These are phyloP conservation scores for Dalechampia spathulata DNA, from an alignment of 441 rosid species.

Conservation along the genomic window DNA sequence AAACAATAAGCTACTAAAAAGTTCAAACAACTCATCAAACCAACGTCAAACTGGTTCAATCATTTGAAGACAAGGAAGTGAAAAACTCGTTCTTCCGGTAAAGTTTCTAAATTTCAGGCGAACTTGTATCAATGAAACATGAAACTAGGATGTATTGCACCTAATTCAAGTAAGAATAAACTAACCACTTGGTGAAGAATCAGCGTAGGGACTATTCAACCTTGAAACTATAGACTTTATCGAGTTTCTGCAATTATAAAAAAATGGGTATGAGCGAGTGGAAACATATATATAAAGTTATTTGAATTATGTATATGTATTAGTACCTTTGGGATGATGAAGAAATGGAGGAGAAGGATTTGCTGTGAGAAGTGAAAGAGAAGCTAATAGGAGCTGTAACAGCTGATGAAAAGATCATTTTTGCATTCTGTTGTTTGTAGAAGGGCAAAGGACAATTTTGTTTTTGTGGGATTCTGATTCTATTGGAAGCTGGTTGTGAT, in stretches of 20 bases:
- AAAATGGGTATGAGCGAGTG: not conserved
- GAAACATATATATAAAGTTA: not conserved
- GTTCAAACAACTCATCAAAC: not conserved
- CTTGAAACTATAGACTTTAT: constrained; percentile 34
- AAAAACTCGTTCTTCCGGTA: not conserved
- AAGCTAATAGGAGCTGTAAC: constrained; percentile 35
- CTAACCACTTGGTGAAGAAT: constrained; percentile 35
- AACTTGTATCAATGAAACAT: too few relatives aligned
- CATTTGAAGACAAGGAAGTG: not conserved
- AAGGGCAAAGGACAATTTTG: not conserved
- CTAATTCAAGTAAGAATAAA: constrained; percentile 3
- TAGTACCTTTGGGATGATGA: constrained; percentile 33
- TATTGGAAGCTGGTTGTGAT: not conserved
- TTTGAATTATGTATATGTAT: not conserved
- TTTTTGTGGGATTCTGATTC: not conserved
- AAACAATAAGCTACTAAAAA: not conserved
- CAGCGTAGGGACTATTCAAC: constrained; percentile 38
- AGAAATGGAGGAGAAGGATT: constrained; percentile 23
- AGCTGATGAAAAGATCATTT: constrained; percentile 53
- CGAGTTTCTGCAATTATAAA: constrained; percentile 32
- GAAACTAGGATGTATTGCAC: not conserved
- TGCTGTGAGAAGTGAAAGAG: constrained; percentile 25
- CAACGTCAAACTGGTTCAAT: too few relatives aligned
- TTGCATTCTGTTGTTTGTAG: not conserved
- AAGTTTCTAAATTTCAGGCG: too few relatives aligned